Evolutionary conservation across 805 yeast genomes (phyloP), one percentile per base, ranked within the genome.

Genomic region (Wickerhamiella musiphila): DNA sequence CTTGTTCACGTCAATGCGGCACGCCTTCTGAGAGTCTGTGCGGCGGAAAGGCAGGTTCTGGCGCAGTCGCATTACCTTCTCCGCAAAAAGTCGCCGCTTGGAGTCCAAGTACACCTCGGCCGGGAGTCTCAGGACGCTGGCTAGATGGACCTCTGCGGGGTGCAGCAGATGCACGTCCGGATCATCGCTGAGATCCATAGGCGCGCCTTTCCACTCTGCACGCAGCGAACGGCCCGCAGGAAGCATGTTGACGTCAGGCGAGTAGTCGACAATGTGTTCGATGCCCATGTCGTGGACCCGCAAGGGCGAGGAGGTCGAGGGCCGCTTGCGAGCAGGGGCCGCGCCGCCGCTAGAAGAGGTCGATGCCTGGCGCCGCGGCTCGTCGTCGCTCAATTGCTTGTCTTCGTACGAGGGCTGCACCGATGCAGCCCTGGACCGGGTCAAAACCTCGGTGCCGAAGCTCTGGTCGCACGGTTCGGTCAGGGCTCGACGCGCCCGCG

Each of bases 171-270:
- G 57, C 31, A 66, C 54, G 43, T 79, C 65, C 14, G 94, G 92
- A 54, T 90, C 96, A 20, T 55, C 47, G 12, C 75, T 63, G 35
- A 86, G 65, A 53, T 79, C 92, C 94, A 86, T 83, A 23, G 95
- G 93, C 46, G 83, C 93, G 8, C 96, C 98, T 58, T 84, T 86
- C 98, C 98, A 86, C 53, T 86, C 96, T 22, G 92, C 78, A 49
- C 76, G 76, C 44, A 84, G 62, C 42, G 81, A 72, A 57, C 76
- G 73, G 35, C 66, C 58, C 46, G 69, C 45, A 4, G 93, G 92
- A 39, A 84, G 60, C 1, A 77, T 62, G 2, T 61, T 46, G 10
- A 69, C 43, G 13, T 77, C 62, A 3, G 95, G 95, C n/a, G 81
- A 71, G 54, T 64, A 82, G 53, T 83, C 94, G 23, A 83, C 83